Percentiles rank a stretch among this genome's conserved stretches.
Conservation (phyloP, 1,284 basidiomycete genomes). For the Lignosus rhinocerotis region DNA sequence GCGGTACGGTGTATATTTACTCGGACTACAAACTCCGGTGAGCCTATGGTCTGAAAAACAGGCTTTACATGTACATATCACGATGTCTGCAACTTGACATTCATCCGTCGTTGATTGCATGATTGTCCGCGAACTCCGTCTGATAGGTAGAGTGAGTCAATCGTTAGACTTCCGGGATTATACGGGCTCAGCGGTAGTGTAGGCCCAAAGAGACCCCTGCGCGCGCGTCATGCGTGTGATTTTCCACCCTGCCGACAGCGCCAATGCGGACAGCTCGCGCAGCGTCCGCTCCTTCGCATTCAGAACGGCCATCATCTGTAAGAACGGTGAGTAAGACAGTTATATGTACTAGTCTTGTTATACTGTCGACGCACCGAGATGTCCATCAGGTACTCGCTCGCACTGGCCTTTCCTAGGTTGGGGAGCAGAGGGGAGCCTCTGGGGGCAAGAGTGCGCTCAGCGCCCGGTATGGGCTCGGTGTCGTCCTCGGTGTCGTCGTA, state of each 20-base stretch:
- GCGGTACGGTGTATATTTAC: too few relatives aligned
- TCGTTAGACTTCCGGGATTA: background rate
- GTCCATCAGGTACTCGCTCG: slow-evolving; percentile 73
- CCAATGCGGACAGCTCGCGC: slow-evolving; percentile 57
- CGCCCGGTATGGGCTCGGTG: slow-evolving; percentile 32
- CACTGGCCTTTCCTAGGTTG: slow-evolving; percentile 69
- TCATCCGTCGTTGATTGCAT: too few relatives aligned
- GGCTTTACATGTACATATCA: too few relatives aligned
- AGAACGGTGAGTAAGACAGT: background rate
- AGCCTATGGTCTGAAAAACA: too few relatives aligned
- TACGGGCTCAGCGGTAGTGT: background rate
- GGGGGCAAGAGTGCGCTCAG: slow-evolving; percentile 39
- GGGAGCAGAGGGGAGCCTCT: slow-evolving; percentile 56
- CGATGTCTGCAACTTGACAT: too few relatives aligned
- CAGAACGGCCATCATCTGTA: slow-evolving; percentile 67
- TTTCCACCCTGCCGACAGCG: slow-evolving; percentile 58
- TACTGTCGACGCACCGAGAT: slow-evolving; percentile 49
- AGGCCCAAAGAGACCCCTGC: background rate
- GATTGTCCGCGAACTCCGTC: background rate
- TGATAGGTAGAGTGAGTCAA: background rate
- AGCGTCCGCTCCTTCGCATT: slow-evolving; percentile 72
- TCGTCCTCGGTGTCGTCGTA: slow-evolving; percentile 6
- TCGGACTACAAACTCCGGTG: too few relatives aligned
- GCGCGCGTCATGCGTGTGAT: background rate
- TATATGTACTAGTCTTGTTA: too few relatives aligned